A percentile compares a stretch with the other conserved stretches of the same genome.
Conservation (phyloP, 202 grass and related monocot genomes). For the Alloteropsis angusta region DNA sequence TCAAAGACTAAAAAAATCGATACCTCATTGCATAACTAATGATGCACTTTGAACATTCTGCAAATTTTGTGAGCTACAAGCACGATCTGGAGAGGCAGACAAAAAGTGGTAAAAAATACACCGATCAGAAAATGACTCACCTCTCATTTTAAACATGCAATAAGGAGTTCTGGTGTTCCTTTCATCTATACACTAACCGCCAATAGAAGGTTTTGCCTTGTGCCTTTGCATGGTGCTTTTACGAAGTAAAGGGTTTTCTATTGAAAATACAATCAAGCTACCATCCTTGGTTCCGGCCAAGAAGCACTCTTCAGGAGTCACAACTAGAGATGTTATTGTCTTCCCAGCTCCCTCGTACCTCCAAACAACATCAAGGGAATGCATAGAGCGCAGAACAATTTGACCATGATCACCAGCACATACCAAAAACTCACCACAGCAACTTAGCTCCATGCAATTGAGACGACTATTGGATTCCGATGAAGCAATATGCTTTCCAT, state of each 20-base stretch:
- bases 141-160: constrained; percentile 24
- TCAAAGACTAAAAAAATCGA: neutral
- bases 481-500: constrained; percentile 88
- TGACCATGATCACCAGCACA: constrained; percentile 82
- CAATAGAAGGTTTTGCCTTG: constrained; percentile 10
- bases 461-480: constrained; percentile 65
- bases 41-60: constrained; percentile 1
- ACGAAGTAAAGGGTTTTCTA: constrained; percentile 70
- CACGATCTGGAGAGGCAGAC: neutral
- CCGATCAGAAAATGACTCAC: constrained; percentile 20
- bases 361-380: constrained; percentile 86
- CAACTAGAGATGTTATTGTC: constrained; percentile 72
- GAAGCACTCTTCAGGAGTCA: constrained; percentile 93
- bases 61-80: neutral
- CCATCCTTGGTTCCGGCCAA: constrained; percentile 91
- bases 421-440: constrained; percentile 82
- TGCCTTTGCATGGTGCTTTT: constrained; percentile 38
- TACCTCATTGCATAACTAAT: neutral
- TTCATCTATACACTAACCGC: constrained; percentile 28
- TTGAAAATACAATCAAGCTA: constrained; percentile 81
- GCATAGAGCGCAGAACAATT: constrained; percentile 80
- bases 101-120: constrained; percentile 1
- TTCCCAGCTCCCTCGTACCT: constrained; percentile 79
- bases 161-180: constrained; percentile 6
- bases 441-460: constrained; percentile 94